Conservation (phyloP, 768 basidiomycete genomes). For the Tylopilus vinaceipallidus region DNA sequence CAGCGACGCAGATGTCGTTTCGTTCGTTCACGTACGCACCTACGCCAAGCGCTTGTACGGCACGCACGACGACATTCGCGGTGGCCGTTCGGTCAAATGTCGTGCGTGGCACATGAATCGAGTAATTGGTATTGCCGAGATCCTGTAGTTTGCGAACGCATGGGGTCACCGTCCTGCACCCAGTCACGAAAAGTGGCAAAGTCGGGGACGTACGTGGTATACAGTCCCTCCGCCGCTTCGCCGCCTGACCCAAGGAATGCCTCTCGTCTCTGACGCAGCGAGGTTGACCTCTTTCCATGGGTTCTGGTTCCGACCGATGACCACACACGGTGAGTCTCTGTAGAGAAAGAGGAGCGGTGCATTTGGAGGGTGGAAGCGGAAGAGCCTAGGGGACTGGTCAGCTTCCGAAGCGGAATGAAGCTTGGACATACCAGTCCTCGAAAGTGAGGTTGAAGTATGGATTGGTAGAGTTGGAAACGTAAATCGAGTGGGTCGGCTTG, state of each 20-base stretch:
- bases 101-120: slow-evolving; percentile 81
- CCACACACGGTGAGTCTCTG: slow-evolving; percentile 82
- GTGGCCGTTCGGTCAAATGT: slow-evolving; percentile 80
- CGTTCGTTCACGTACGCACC: slow-evolving; percentile 81
- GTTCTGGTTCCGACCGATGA: slow-evolving; percentile 96
- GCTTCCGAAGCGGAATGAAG: slow-evolving; percentile 27
- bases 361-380: slow-evolving; percentile 67
- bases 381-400: slow-evolving; percentile 52
- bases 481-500: slow-evolving; percentile 51
- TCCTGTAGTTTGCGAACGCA: too few species aligned
- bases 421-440: slow-evolving; percentile 74
- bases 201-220: slow-evolving; percentile 70
- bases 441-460: slow-evolving; percentile 89
- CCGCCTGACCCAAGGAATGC: slow-evolving; percentile 77
- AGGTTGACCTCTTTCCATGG: slow-evolving; percentile 98
- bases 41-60: slow-evolving; percentile 73
- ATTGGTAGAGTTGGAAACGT: slow-evolving; percentile 72
- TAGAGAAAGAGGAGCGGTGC: slow-evolving; percentile 83
- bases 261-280: slow-evolving; percentile 44
- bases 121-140: slow-evolving; percentile 95
- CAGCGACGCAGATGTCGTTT: slow-evolving; percentile 85
- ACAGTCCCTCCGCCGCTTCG: slow-evolving; percentile 95
- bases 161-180: neutral
- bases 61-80: slow-evolving; percentile 71
- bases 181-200: neutral